phyloP scores from a whole-genome alignment of 331 rosid genomes.

The Phaseolus coccineus region DNA sequence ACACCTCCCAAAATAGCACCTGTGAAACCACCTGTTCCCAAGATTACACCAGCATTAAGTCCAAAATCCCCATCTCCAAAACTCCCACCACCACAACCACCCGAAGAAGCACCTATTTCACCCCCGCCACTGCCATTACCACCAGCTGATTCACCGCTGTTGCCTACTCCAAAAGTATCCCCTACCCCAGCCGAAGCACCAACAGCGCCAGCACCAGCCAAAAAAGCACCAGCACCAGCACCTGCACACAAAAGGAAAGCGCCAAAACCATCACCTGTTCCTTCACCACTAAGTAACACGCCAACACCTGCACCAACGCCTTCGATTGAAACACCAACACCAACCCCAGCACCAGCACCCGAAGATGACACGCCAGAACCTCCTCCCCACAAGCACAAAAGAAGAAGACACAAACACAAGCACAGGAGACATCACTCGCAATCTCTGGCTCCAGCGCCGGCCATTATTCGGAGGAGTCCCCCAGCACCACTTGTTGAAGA shows the following conservation, averaged over 20 bases:
- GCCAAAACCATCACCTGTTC: constrained; percentile 62
- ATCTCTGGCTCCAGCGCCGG: constrained; percentile 73
- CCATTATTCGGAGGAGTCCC: constrained; percentile 61
- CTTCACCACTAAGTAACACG: constrained; percentile 53
- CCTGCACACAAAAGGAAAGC: constrained; percentile 67
- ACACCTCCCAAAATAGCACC: constrained; percentile 48
- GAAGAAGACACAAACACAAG: constrained; percentile 57
- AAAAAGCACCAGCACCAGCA: constrained; percentile 57
- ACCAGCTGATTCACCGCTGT: constrained; percentile 40
- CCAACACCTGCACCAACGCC: constrained; percentile 65
- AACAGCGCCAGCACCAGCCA: constrained; percentile 49
- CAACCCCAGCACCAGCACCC: constrained; percentile 51
- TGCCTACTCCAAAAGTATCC: constrained; percentile 43
- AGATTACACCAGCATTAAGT: constrained; percentile 57
- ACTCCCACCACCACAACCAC: constrained; percentile 56
- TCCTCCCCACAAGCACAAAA: constrained; percentile 74
- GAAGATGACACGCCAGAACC: constrained; percentile 56
- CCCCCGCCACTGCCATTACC: background rate
- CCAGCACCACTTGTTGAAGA: constrained; percentile 80
- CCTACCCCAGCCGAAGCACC: constrained; percentile 65
- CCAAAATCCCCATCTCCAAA: constrained; percentile 55
- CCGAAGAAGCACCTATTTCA: constrained; percentile 51
- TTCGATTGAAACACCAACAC: constrained; percentile 30
- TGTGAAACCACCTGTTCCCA: constrained; percentile 59
- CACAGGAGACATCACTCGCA: constrained; percentile 65